Evolutionary conservation across 495 filamentous ascomycete genomes (phyloP), one percentile per base, ranked within the genome.

Genomic region (Daldinia childiae): DNA sequence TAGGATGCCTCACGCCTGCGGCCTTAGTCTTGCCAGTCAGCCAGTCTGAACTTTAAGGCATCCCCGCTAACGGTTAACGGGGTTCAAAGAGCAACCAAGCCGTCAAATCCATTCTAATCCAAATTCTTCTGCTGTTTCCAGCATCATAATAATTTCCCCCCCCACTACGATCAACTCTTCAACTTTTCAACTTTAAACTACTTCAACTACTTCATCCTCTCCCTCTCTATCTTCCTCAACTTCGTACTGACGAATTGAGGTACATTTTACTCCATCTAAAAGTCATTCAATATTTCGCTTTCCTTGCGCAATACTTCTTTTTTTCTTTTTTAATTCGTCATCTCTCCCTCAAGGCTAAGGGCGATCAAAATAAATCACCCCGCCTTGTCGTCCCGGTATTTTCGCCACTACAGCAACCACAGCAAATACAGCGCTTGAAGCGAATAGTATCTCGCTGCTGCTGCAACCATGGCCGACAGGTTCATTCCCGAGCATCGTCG

Each of bases 401-500:
- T 79, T 67, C 73, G 77, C 75, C 76, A 76, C 70, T 73, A 9
- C 74, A 73, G 66, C 71, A 63, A 75, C 68, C 72, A 9, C 74
- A 73, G 66, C 71, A 63, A 75, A 66, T 73, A 60, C 66, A 75
- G 74, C 73, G 72, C 74, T 66, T 74, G 61, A 62, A 69, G 59
- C 26, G n/a, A 41, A 21, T 21, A 48, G 6, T 21, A 48, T 48
- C 19, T 12, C 8, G 14, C 43, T 48, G 8, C 19, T 12, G 17
- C 79, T 73, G 80, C 80, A 79, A 91, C 73, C 85, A 99, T 99
- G 96, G 89, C 95, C 76, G 96, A 99, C 78, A 92, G 94, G 55
- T 99, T 97, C 85, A 99, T 99, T 79, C 96, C 96, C 78, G 96
- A 98, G 84, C 96, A 99, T 88, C 93, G 96, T 78, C 95, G 96